Evolutionary conservation across 495 filamentous ascomycete genomes (phyloP), one percentile per base, ranked within the genome.

Genomic region (Penicillium parvum): DNA sequence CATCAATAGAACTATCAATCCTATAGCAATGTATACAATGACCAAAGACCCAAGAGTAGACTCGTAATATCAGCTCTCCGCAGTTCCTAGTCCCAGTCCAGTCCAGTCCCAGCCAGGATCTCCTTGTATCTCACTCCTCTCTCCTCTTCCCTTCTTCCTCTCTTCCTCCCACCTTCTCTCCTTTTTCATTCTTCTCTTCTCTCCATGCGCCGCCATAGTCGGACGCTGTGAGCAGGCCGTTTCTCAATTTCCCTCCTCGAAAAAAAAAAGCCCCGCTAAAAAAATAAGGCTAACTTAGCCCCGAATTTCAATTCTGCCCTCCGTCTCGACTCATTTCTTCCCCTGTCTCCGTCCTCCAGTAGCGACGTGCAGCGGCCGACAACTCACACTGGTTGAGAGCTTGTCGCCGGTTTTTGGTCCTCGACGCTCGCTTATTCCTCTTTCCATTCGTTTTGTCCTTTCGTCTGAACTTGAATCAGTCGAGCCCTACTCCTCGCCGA

Each of bases 221-320:
- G 67, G 63, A 67, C 60, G 60, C 60, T 63, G 64, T 67, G 63
- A 68, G 63, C 66, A 66, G 66, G 63, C 52, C 35, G 37, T 59
- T 67, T 63, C 43, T 37, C 46, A 56, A 61, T 55, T 54, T 50
- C 33, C 11, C 22, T 15, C 6, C 14, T 28, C 12, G 0, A 40
- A 35, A 42, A 52, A 50, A 50, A 41, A 45, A 53, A 38, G 37
- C 8, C 23, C 14, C 29, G 27, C 22, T 14, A 49, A 44, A 55
- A 43, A 43, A 11, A 37, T 7, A 38, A 20, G 19, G 33, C 14
- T 16, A 18, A 29, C 34, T 36, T 22, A 40, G 32, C 40, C 37
- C 43, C 37, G 26, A 44, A 52, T 55, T 57, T 52, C 57, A 36
- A 50, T 55, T 50, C 50, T 38, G 32, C 8, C 18, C 12, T 25